Evolutionary conservation across 768 basidiomycete species (phyloP).

Genomic region (Rhodotorula toruloides): DNA sequence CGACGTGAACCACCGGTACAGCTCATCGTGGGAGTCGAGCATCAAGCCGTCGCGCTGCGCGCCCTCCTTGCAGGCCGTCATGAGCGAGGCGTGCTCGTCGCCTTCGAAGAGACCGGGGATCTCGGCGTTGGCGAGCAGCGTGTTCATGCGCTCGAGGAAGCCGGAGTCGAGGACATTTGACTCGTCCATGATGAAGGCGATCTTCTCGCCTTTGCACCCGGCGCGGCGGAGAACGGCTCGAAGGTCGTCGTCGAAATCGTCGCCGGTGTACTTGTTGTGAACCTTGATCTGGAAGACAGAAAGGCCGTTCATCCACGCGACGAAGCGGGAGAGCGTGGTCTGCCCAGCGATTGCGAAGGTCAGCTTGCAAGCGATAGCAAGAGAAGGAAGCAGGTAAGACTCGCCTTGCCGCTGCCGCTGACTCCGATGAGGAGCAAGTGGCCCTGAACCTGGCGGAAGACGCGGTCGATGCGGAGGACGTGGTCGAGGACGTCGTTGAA

Average conservation of each 20-base stretch:
- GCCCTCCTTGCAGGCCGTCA: conserved; percentile 99
- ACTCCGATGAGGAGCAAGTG: conserved; percentile 95
- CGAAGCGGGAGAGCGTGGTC: conserved; percentile 96
- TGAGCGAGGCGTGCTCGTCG: conserved; percentile 94
- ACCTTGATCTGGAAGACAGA: conserved; percentile 99
- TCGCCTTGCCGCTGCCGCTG: conserved; percentile 95
- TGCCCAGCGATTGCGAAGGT: conserved; percentile 47
- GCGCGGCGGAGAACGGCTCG: conserved; percentile 88
- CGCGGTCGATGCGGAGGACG: conserved; percentile 93
- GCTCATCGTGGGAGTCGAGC: conserved; percentile 94
- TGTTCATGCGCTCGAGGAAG: conserved; percentile 99
- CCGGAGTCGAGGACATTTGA: conserved; percentile 98
- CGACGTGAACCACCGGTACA: conserved; percentile 97
- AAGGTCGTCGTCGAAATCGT: conserved; percentile 97
- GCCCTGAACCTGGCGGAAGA: conserved; percentile 96
- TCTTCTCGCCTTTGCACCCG: conserved; percentile 97
- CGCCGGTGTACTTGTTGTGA: conserved; percentile 96
- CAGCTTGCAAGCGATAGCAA: not conserved
- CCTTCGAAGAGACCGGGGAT: conserved; percentile 99
- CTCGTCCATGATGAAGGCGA: conserved; percentile 99
- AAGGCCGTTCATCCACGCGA: conserved; percentile 99
- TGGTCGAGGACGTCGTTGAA: conserved; percentile 99
- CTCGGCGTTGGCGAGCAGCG: conserved; percentile 96
- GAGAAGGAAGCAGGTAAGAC: conserved; percentile 34
- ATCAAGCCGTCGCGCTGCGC: conserved; percentile 98